Conservation (phyloP, 495 filamentous ascomycete genomes). For the Cetradonia linearis region DNA sequence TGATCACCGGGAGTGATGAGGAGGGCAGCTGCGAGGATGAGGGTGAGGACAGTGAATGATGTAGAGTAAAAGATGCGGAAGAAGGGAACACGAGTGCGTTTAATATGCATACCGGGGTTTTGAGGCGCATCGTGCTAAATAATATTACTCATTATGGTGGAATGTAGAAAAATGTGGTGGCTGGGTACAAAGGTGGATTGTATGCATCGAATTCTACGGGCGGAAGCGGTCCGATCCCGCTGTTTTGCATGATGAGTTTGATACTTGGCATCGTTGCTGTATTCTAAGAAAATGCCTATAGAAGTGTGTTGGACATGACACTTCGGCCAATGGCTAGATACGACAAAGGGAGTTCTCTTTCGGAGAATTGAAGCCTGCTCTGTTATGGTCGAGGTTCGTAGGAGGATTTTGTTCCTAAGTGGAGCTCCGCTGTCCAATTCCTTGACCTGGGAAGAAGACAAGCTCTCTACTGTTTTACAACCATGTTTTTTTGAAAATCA, state of each 20-base stretch:
- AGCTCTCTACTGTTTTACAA: slow-evolving; percentile 12
- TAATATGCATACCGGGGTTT: slow-evolving; percentile 10
- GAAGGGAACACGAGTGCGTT: slow-evolving; percentile 37
- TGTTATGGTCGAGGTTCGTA: slow-evolving; percentile 2
- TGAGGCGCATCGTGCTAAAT: slow-evolving; percentile 7
- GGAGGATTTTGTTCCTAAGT: slow-evolving; percentile 19
- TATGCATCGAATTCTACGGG: background rate
- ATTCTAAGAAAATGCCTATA: background rate
- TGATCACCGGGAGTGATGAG: slow-evolving; percentile 75
- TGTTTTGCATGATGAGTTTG: background rate
- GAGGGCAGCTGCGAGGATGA: slow-evolving; percentile 61
- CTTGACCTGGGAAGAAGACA: slow-evolving; percentile 20
- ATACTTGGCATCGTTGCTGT: background rate
- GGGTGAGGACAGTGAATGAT: slow-evolving; percentile 65
- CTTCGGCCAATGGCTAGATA: background rate
- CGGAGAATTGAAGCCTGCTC: background rate
- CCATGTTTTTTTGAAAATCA: slow-evolving; percentile 2
- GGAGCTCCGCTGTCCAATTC: slow-evolving; percentile 22
- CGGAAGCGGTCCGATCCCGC: background rate
- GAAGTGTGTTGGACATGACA: background rate
- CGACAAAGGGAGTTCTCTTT: background rate
- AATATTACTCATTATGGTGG: background rate
- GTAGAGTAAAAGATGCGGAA: slow-evolving; percentile 75
- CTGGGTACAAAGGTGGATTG: background rate
- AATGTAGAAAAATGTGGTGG: background rate